Conservation (phyloP, 2,329 filamentous ascomycete species). For the Scedosporium boydii region DNA sequence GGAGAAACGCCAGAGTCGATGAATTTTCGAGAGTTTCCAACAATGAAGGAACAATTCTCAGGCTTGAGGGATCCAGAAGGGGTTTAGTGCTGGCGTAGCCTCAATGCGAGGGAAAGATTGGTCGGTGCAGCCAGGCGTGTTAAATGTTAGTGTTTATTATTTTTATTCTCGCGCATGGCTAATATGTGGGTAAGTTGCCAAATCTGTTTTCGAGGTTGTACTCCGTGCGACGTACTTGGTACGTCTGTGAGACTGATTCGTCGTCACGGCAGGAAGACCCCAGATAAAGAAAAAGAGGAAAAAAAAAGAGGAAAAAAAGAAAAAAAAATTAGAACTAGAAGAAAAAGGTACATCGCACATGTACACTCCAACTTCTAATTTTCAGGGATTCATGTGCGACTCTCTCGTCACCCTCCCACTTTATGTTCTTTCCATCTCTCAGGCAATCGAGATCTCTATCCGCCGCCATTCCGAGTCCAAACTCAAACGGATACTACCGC, state of each 20-base stretch:
- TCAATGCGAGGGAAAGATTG: background rate
- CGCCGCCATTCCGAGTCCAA: background rate
- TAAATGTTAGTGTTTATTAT: background rate
- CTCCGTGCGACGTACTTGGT: too few relatives aligned
- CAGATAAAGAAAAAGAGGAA: background rate
- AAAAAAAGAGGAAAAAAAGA: background rate
- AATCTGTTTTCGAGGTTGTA: background rate
- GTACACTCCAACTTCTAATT: background rate
- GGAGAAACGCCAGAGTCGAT: background rate
- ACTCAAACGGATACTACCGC: background rate
- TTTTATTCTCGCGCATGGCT: background rate
- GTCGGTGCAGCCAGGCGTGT: background rate
- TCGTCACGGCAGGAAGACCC: background rate
- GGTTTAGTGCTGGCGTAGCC: background rate
- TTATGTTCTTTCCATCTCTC: background rate
- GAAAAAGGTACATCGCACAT: background rate
- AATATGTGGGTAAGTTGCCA: background rate
- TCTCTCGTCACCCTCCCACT: background rate
- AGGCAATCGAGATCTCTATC: background rate
- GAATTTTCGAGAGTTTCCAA: background rate
- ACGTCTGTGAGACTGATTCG: background rate
- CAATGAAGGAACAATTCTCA: background rate
- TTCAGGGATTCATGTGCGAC: background rate
- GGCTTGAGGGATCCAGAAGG: background rate
- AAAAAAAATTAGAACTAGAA: background rate